Percentiles rank a stretch among this genome's conserved stretches.
Conservation (phyloP, 2,329 filamentous ascomycete genomes). For the Onygenales sp. region DNA sequence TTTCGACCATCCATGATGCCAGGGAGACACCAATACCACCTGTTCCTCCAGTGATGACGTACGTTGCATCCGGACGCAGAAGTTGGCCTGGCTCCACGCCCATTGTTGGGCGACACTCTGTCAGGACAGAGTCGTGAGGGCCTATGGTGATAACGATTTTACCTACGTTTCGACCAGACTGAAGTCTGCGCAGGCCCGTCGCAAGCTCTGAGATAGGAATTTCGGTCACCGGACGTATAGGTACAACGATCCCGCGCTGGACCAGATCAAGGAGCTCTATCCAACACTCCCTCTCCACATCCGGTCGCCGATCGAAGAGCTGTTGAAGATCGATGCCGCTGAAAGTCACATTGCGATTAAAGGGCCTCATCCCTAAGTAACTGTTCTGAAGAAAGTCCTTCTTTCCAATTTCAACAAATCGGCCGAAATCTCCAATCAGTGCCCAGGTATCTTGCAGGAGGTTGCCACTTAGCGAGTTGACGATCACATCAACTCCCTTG, state of each 20-base stretch:
- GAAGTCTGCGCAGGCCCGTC: neutral
- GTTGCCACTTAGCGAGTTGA: conserved; percentile 8
- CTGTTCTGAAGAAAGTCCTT: conserved; percentile 28
- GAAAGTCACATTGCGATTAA: conserved; percentile 29
- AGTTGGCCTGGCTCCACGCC: neutral
- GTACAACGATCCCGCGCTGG: neutral
- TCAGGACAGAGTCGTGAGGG: neutral
- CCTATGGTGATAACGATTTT: neutral
- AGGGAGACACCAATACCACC: conserved; percentile 27
- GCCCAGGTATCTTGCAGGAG: conserved; percentile 7
- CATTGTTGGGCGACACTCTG: neutral
- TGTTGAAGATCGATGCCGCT: neutral
- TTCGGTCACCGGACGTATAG: neutral
- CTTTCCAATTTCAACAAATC: conserved; percentile 38
- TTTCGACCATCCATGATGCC: conserved; percentile 21
- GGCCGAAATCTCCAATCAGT: conserved; percentile 23
- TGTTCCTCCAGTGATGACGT: conserved; percentile 30
- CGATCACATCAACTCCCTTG: conserved; percentile 10
- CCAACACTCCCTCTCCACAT: neutral
- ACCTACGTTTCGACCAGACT: neutral
- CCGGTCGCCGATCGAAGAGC: neutral
- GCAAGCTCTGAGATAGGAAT: neutral
- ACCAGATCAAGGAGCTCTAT: neutral
- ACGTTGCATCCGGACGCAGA: conserved; percentile 17
- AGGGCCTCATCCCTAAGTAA: conserved; percentile 31